phyloP scores from a whole-genome alignment of 2,329 filamentous ascomycete species.

The Arthrinium puccinioides region DNA sequence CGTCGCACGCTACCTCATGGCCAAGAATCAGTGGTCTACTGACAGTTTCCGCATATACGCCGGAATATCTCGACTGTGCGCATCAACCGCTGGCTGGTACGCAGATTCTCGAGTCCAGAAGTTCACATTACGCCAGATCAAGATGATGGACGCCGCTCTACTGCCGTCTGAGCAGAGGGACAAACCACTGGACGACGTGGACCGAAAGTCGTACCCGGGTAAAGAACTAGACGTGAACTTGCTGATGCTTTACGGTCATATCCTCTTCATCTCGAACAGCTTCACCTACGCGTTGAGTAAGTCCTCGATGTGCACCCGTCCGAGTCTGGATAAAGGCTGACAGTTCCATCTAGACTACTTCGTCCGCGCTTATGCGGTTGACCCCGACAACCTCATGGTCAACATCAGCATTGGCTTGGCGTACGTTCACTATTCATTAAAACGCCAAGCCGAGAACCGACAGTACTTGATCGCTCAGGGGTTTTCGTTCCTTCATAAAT shows the following conservation, averaged over 20 bases:
- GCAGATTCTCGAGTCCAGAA: slow-evolving; percentile 80
- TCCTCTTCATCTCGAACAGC: slow-evolving; percentile 75
- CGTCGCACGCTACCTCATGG: slow-evolving; percentile 77
- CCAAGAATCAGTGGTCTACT: slow-evolving; percentile 69
- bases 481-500: slow-evolving; percentile 69
- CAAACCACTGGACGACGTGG: slow-evolving; percentile 15
- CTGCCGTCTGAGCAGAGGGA: slow-evolving; percentile 37
- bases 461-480: slow-evolving; percentile 85
- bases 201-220: slow-evolving; percentile 27
- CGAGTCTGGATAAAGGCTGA: not conserved
- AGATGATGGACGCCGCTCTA: slow-evolving; percentile 72
- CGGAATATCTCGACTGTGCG: slow-evolving; percentile 67
- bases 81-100: slow-evolving; percentile 68
- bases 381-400: slow-evolving; percentile 69
- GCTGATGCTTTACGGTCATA: slow-evolving; percentile 83
- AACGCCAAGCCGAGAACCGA: slow-evolving; percentile 82
- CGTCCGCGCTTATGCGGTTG: slow-evolving; percentile 66
- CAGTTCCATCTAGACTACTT: slow-evolving; percentile 60
- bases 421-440: slow-evolving; percentile 84
- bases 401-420: slow-evolving; percentile 75
- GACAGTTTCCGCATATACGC: slow-evolving; percentile 81
- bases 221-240: slow-evolving; percentile 68
- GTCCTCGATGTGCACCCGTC: slow-evolving; percentile 9
- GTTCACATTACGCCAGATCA: slow-evolving; percentile 85
- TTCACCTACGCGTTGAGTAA: slow-evolving; percentile 75